phyloP scores from a whole-genome alignment of 257 asterid genomes.

The Nicotiana attenuata region DNA sequence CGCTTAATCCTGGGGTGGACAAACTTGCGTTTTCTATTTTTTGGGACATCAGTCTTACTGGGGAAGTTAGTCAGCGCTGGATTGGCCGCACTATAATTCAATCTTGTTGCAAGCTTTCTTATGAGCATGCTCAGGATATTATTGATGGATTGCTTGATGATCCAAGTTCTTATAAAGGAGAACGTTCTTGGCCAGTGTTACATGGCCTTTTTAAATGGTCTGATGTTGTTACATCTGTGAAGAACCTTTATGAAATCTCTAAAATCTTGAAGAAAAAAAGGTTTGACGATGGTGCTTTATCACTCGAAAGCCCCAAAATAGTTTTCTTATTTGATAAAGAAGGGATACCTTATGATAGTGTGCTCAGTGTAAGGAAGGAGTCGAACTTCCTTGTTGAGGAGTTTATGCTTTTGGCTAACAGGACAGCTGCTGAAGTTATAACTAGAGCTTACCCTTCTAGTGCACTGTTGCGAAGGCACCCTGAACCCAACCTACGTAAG shows the following conservation, averaged over 20 bases:
- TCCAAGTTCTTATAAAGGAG: conserved; percentile 17
- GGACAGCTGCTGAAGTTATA: conserved; percentile 90
- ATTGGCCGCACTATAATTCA: conserved; percentile 65
- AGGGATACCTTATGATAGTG: conserved; percentile 65
- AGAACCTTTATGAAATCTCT: conserved; percentile 52
- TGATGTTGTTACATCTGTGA: conserved; percentile 49
- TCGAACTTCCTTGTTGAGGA: conserved; percentile 82
- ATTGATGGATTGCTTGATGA: conserved; percentile 43
- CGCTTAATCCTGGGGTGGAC: conserved; percentile 82
- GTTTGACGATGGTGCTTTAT: conserved; percentile 69
- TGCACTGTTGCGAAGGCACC: conserved; percentile 78
- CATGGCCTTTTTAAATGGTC: conserved; percentile 3
- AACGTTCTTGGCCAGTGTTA: conserved; percentile 8
- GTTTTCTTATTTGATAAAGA: conserved; percentile 64
- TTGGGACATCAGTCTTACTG: conserved; percentile 66
- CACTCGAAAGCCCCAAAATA: conserved; percentile 73
- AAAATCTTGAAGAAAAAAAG: conserved; percentile 46
- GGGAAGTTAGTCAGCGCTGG: conserved; percentile 76
- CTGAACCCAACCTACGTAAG: conserved; percentile 73
- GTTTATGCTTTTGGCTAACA: conserved; percentile 83
- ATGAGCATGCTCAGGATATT: conserved; percentile 75
- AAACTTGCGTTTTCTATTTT: conserved; percentile 79
- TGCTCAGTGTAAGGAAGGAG: conserved; percentile 35
- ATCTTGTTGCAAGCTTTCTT: conserved; percentile 87
- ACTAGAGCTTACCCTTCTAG: conserved; percentile 74